Percentiles rank a stretch among this genome's conserved stretches.
phyloP scores from a whole-genome alignment of 805 yeast species.

The Starmerella floris region DNA sequence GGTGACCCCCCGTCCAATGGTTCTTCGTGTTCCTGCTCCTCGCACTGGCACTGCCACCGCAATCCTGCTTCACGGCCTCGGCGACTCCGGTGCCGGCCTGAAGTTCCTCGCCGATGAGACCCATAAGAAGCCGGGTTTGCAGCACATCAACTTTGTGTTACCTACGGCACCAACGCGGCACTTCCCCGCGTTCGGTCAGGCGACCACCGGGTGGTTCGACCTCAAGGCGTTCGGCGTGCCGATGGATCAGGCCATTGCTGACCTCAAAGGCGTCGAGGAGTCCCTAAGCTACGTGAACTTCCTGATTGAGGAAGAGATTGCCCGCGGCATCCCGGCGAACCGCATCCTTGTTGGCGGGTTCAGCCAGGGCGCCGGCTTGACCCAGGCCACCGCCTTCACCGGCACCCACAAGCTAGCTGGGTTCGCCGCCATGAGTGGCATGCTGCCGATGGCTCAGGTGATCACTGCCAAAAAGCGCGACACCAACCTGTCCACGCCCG shows the following conservation, averaged over 20 bases:
- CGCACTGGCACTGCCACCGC: constrained; percentile 46
- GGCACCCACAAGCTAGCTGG: constrained; percentile 57
- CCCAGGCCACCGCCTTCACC: constrained; percentile 32
- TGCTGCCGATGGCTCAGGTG: constrained; percentile 31
- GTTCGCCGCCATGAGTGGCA: constrained; percentile 64
- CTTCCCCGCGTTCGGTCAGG: constrained; percentile 48
- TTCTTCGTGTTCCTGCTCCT: constrained; percentile 32
- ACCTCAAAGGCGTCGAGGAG: constrained; percentile 29
- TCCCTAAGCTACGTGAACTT: constrained; percentile 24
- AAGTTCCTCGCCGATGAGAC: constrained; percentile 59
- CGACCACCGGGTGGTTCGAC: constrained; percentile 84
- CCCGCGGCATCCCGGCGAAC: constrained; percentile 27
- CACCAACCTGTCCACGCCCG: constrained; percentile 52
- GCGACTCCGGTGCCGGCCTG: constrained; percentile 89
- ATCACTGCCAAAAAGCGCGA: constrained; percentile 13
- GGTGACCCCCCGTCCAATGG: no score
- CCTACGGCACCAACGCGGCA: constrained; percentile 78
- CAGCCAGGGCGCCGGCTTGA: constrained; percentile 81
- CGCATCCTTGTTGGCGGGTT: constrained; percentile 88
- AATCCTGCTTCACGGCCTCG: constrained; percentile 78
- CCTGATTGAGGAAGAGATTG: constrained; percentile 26
- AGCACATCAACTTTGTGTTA: constrained; percentile 58
- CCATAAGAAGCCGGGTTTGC: constrained; percentile 32
- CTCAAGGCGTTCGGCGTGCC: constrained; percentile 30
- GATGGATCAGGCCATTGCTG: constrained; percentile 19